Percentiles rank a stretch among this genome's conserved stretches.
Evolutionary conservation across 2,329 filamentous ascomycete genomes (phyloP).

Genomic region (Hypoxylon sp.): DNA sequence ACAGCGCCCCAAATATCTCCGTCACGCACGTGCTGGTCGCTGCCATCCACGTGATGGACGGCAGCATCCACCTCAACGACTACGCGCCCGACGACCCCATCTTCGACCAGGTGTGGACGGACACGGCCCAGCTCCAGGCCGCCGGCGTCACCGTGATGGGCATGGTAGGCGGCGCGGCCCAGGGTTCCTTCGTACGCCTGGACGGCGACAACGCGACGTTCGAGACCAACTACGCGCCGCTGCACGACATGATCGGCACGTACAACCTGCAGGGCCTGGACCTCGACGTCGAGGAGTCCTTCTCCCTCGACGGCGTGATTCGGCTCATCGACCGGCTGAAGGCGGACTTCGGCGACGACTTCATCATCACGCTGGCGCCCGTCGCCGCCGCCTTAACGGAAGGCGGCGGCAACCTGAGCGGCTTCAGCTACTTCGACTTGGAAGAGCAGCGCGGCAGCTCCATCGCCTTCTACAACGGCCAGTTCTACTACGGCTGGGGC

Average conservation of each 20-base stretch:
- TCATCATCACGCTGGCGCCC: constrained; percentile 84
- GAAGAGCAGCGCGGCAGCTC: constrained; percentile 73
- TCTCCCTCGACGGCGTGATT: constrained; percentile 74
- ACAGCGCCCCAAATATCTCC: constrained; percentile 58
- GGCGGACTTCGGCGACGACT: constrained; percentile 74
- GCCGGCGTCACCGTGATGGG: constrained; percentile 82
- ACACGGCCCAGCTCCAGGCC: constrained; percentile 77
- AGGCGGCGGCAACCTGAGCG: constrained; percentile 73
- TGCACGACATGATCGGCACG: constrained; percentile 72
- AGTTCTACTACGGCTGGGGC: constrained; percentile 95
- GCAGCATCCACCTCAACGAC: constrained; percentile 82
- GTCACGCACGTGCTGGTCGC: constrained; percentile 87
- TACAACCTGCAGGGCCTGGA: constrained; percentile 77
- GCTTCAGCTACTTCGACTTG: constrained; percentile 82
- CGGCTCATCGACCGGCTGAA: constrained; percentile 75
- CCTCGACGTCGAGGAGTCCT: constrained; percentile 82
- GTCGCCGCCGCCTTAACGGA: constrained; percentile 78
- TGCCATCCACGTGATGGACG: constrained; percentile 83
- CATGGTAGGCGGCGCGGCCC: constrained; percentile 88
- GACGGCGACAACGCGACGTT: constrained; percentile 71
- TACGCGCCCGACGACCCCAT: constrained; percentile 74
- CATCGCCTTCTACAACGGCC: constrained; percentile 88
- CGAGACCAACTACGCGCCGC: constrained; percentile 77
- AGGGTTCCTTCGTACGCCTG: constrained; percentile 73
- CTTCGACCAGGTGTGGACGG: constrained; percentile 81